A percentile compares a stretch with the other conserved stretches of the same genome.
Conservation (phyloP, 164 flowering plant genomes). For the Cinnamomum micranthum region DNA sequence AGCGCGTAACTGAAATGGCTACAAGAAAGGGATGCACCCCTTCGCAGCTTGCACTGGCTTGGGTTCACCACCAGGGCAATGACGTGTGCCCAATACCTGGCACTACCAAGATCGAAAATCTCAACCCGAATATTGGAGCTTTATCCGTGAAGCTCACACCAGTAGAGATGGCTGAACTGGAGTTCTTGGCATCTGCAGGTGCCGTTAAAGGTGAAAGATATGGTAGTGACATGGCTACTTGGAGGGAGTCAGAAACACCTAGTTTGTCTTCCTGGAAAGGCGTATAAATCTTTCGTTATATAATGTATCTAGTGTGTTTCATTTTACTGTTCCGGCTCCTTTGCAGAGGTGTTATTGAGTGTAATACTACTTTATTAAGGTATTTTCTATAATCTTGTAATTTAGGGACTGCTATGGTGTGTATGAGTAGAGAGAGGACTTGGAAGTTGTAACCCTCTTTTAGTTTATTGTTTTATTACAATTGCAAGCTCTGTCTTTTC, state of each 20-base stretch:
- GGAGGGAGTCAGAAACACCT: constrained; percentile 24
- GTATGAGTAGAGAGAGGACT: no score
- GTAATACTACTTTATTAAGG: no score
- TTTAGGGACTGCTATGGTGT: no score
- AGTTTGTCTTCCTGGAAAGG: constrained; percentile 25
- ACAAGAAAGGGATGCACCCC: constrained; percentile 35
- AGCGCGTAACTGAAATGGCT: constrained; percentile 26
- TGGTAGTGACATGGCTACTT: background rate
- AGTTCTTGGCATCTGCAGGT: constrained; percentile 22
- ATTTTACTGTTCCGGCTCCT: no score
- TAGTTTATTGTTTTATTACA: no score
- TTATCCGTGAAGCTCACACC: constrained; percentile 31
- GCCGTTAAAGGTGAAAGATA: constrained; percentile 30
- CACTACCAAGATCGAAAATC: constrained; percentile 46
- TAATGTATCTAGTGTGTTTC: background rate
- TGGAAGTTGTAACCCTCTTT: no score
- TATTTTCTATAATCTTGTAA: no score
- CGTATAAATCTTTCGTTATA: background rate
- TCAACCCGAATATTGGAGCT: constrained; percentile 42
- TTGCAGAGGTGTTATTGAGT: background rate
- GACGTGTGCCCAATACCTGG: constrained; percentile 47
- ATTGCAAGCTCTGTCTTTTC: no score
- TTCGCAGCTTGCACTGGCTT: constrained; percentile 38
- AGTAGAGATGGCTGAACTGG: constrained; percentile 39
- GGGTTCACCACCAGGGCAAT: constrained; percentile 39